Evolutionary conservation across 352 stramenopile genomes (phyloP), one percentile per base, ranked within the genome.

Genomic region (Phytophthora sansomeana): DNA sequence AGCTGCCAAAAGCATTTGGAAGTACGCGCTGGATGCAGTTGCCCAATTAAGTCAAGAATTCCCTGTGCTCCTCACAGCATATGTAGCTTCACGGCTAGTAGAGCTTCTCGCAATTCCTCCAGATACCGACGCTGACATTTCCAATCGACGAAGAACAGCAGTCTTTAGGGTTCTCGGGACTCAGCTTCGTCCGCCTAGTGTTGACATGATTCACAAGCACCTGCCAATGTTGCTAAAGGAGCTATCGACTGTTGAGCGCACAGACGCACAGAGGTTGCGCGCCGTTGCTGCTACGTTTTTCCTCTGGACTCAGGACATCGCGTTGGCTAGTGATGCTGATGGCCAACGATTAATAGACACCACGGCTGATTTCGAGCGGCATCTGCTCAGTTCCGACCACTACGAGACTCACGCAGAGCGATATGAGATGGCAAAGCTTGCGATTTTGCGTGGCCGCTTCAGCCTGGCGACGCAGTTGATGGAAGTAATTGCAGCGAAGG

Each of bases 361-460:
- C 7, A 57, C 67, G 42, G 38, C 17, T 13, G 44, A 32, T 7
- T 67, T 82, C 17, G 63, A 80, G 36, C 48, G 51, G 43, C 35
- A 65, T 33, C 41, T 79, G 0, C 39, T 75, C 26, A 29, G 55
- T 4, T 32, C 50, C 6, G 54, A 69, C 29, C 43, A 54, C 17
- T 74, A 74, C 39, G 58, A 71, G 24, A 77, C 74, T 8, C 69
- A 80, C 36, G 67, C 62, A 0, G 72, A 84, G 52, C 79, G 72
- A 21, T 88, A 88, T 50, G 69, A 81, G 4, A 69, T 88, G 33
- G 74, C 62, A 0, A 83, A 76, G 38, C 59, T 79, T 10, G 72
- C 72, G 17, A 78, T 85, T 60, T 19, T 75, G n/a, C 69, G 68
- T 49, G 76, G 79, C 6, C 61, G 65, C 4, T 82, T 77, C 29